Percentiles rank a stretch among this genome's conserved stretches.
phyloP scores from a whole-genome alignment of 805 yeast genomes.

The Hanseniaspora mollemarum region DNA sequence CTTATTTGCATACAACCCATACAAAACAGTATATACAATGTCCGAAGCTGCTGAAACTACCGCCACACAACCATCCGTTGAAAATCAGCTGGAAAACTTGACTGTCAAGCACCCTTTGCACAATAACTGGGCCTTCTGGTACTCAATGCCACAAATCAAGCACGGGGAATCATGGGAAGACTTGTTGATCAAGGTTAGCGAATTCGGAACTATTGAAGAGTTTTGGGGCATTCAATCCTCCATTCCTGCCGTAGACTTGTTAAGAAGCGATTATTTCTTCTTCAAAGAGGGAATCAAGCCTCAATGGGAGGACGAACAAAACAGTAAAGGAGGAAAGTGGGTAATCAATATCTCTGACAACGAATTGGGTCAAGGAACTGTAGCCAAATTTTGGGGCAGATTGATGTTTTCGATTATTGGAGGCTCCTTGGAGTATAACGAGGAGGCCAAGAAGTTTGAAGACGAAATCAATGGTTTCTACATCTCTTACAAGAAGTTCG shows the following conservation, averaged over 20 bases:
- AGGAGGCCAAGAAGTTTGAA: slow-evolving; percentile 47
- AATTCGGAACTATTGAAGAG: slow-evolving; percentile 91
- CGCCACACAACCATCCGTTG: not conserved
- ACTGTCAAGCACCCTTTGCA: slow-evolving; percentile 65
- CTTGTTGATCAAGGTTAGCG: slow-evolving; percentile 80
- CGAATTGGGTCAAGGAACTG: slow-evolving; percentile 38
- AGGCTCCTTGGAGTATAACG: slow-evolving; percentile 55
- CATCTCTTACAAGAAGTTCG: slow-evolving; percentile 72
- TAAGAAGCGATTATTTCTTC: slow-evolving; percentile 88
- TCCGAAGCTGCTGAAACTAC: slow-evolving; percentile 27
- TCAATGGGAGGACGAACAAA: slow-evolving; percentile 93
- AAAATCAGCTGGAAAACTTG: slow-evolving; percentile 24
- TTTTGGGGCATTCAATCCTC: slow-evolving; percentile 97
- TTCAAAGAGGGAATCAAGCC: slow-evolving; percentile 91
- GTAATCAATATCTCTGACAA: slow-evolving; percentile 65
- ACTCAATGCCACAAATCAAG: slow-evolving; percentile 81
- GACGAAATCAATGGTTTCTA: slow-evolving; percentile 91
- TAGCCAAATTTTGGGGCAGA: slow-evolving; percentile 53
- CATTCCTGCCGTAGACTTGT: slow-evolving; percentile 79
- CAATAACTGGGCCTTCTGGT: slow-evolving; percentile 93
- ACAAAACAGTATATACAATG: slow-evolving; percentile 23
- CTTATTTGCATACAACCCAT: not conserved
- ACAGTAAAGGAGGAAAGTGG: slow-evolving; percentile 92
- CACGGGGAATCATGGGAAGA: slow-evolving; percentile 81
- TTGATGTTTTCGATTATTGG: slow-evolving; percentile 84